Evolutionary conservation across 2,329 filamentous ascomycete genomes (phyloP), one percentile per base, ranked within the genome.

Genomic region (Emmonsiellopsis sp.): DNA sequence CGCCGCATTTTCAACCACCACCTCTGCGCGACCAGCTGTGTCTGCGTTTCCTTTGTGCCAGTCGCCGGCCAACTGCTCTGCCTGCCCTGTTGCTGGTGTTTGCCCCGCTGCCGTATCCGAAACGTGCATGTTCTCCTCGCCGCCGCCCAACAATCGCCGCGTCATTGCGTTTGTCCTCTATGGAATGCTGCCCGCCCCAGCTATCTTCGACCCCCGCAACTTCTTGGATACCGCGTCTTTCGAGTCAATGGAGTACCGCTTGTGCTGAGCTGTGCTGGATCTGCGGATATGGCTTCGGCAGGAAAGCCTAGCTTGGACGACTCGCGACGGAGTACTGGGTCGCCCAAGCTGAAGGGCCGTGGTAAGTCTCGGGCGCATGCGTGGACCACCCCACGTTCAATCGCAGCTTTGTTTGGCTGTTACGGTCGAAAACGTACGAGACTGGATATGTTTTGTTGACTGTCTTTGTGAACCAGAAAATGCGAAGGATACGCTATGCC

Each of bases 401-500:
- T 48, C 34, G 53, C 59, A 8, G 33, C 6, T 46, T 34, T 27
- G 6, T 33, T 11, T 34, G 52, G 10, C 8, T 51, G 13, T 8
- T 42, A 32, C 21, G 33, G 2, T 32, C n/a, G 40, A n/a, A 21
- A 49, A 49, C 40, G 34, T 14, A 10, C 36, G 6, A 14, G 39
- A 8, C 3, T 31, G 36, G 32, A 36, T 17, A 21, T 34, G 34
- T 14, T 14, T 42, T 48, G 36, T 21, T 49, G 32, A 54, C 27
- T 44, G n/a, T 17, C 48, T 42, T 53, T 45, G 54, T 45, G 37
- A 55, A 11, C 33, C 60, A 86, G 85, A 88, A 73, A 87, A 87
- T 69, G 76, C 82, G 51, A 94, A 92, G 73, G 90, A 94, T 68
- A 95, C 88, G 6, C 80, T 92, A 54, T 96, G 90, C 73, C 86